phyloP scores from a whole-genome alignment of 176 grass and related monocot genomes.

The Guadua angustifolia region DNA sequence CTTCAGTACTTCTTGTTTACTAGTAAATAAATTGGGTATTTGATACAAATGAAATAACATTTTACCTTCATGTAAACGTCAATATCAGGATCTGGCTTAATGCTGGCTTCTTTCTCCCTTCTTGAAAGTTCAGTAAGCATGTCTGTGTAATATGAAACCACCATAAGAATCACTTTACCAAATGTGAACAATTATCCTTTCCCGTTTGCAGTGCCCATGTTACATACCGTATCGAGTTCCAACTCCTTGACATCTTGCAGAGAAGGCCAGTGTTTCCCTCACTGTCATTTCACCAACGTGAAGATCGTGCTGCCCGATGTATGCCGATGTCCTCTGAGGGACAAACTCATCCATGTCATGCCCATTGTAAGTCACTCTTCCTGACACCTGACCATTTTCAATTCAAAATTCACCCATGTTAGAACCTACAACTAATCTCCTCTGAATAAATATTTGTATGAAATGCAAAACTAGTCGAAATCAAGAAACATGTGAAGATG shows the following conservation, averaged over 20 bases:
- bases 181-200: background rate
- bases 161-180: slow-evolving; percentile 16
- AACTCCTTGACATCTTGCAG: slow-evolving; percentile 90
- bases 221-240: slow-evolving; percentile 87
- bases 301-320: slow-evolving; percentile 85
- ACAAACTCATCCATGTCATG: slow-evolving; percentile 96
- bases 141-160: slow-evolving; percentile 54
- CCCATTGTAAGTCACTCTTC: slow-evolving; percentile 82
- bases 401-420: slow-evolving; percentile 16
- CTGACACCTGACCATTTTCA: slow-evolving; percentile 61
- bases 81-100: slow-evolving; percentile 88
- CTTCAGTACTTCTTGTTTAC: slow-evolving; percentile 3
- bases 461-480: background rate
- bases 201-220: background rate
- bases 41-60: background rate
- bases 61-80: slow-evolving; percentile 94
- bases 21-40: background rate
- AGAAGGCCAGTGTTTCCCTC: slow-evolving; percentile 78
- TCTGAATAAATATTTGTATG: background rate
- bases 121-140: slow-evolving; percentile 90
- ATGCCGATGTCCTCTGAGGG: slow-evolving; percentile 81
- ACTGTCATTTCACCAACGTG: slow-evolving; percentile 94
- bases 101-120: slow-evolving; percentile 90
- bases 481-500: slow-evolving; percentile 29
- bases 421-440: background rate